Conservation (phyloP, 495 filamentous ascomycete genomes). For the Penicillium herquei region DNA sequence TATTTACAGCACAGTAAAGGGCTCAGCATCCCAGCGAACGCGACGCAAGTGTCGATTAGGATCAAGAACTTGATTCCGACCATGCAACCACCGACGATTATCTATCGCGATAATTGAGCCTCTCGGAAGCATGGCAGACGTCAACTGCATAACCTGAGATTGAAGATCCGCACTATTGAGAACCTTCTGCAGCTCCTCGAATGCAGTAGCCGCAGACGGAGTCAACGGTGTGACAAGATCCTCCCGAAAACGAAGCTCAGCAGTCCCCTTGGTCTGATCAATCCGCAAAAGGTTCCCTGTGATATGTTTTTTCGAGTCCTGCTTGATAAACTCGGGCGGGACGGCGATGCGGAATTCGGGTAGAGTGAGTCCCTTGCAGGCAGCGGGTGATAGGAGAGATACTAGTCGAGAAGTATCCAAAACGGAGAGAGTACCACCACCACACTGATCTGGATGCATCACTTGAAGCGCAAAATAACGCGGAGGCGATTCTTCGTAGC, state of each 20-base stretch:
- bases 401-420: slow-evolving; percentile 21
- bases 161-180: slow-evolving; percentile 2
- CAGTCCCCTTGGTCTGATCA: slow-evolving; percentile 6
- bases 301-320: neutral
- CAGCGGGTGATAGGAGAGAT: slow-evolving; percentile 12
- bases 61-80: slow-evolving; percentile 31
- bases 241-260: slow-evolving; percentile 26
- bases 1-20: slow-evolving; percentile 9
- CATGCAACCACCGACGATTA: slow-evolving; percentile 37
- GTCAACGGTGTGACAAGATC: slow-evolving; percentile 27
- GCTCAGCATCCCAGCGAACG: slow-evolving; percentile 32
- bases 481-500: slow-evolving; percentile 34
- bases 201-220: slow-evolving; percentile 14
- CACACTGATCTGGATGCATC: slow-evolving; percentile 28
- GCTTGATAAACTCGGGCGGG: slow-evolving; percentile 33
- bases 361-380: slow-evolving; percentile 10
- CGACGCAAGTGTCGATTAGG: slow-evolving; percentile 31
- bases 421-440: slow-evolving; percentile 35
- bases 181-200: slow-evolving; percentile 21
- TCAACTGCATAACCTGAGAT: slow-evolving; percentile 15
- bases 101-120: slow-evolving; percentile 33
- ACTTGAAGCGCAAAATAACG: slow-evolving; percentile 39
- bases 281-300: slow-evolving; percentile 7
- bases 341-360: slow-evolving; percentile 28
- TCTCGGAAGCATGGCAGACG: slow-evolving; percentile 16